Conservation (phyloP, 306 rosid species). For the Psophocarpus tetragonolobus region DNA sequence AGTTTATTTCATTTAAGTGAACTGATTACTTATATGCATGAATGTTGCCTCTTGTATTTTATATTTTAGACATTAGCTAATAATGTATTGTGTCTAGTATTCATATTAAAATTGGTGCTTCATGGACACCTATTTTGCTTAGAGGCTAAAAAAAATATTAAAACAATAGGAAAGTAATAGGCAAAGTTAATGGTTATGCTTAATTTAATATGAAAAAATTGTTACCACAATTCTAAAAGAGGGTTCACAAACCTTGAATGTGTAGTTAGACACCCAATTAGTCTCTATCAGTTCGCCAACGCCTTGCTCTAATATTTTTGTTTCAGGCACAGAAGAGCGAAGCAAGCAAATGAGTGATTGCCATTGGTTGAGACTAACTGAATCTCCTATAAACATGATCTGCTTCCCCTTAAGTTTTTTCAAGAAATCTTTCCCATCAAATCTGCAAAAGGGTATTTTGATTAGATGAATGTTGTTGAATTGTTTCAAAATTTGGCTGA, state of each 20-base stretch:
- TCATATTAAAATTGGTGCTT: too few species aligned
- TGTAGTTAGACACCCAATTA: conserved; percentile 29
- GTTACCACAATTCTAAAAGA: neutral
- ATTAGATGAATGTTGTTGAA: neutral
- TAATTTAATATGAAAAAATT: too few species aligned
- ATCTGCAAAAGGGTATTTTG: conserved; percentile 36
- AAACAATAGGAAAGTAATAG: too few species aligned
- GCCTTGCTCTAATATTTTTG: neutral
- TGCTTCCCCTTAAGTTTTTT: conserved; percentile 47
- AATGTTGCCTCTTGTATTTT: too few species aligned
- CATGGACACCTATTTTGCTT: too few species aligned
- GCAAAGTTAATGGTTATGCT: too few species aligned
- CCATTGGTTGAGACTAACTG: conserved; percentile 63
- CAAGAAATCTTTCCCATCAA: conserved; percentile 53
- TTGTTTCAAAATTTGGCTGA: neutral
- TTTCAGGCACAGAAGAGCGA: conserved; percentile 48
- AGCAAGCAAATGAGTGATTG: conserved; percentile 64
- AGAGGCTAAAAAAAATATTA: too few species aligned
- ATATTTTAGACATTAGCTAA: too few species aligned
- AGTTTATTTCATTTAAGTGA: too few species aligned
- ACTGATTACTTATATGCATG: too few species aligned
- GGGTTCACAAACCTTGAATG: conserved; percentile 39
- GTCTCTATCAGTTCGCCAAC: neutral
- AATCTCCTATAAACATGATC: conserved; percentile 75
- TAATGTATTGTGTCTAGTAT: too few species aligned